Conservation (phyloP, 805 yeast species). For the Lachancea cidri region DNA sequence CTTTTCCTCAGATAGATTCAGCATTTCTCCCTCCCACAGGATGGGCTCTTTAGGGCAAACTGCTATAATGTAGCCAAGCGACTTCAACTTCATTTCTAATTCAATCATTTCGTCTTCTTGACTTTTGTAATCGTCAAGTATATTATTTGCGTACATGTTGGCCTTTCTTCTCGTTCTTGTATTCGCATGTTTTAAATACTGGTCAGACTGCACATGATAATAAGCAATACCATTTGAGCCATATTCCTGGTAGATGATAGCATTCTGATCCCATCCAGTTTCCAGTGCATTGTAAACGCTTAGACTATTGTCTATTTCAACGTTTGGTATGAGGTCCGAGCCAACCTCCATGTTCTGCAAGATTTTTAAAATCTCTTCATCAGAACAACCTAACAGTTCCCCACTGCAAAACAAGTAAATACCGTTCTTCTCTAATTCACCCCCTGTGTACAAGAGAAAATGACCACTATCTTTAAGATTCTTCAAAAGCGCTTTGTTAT, state of each 20-base stretch:
- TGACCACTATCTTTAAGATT: conserved; percentile 62
- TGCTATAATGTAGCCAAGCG: conserved; percentile 60
- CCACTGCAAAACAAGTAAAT: conserved; percentile 73
- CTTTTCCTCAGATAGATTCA: conserved; percentile 40
- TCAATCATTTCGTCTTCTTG: conserved; percentile 26
- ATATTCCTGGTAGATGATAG: conserved; percentile 28
- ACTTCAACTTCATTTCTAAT: conserved; percentile 26
- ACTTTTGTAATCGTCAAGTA: conserved; percentile 25
- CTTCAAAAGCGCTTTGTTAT: conserved; percentile 48
- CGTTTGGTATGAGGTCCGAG: conserved; percentile 38
- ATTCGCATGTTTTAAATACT: conserved; percentile 25
- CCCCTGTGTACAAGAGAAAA: conserved; percentile 68
- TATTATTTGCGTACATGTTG: conserved; percentile 10
- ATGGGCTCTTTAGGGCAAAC: conserved; percentile 78
- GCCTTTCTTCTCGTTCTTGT: conserved; percentile 13
- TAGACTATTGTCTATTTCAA: conserved; percentile 28
- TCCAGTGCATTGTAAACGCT: conserved; percentile 22
- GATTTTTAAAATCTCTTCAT: conserved; percentile 40
- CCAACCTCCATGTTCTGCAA: conserved; percentile 47
- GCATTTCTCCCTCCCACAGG: conserved; percentile 83
- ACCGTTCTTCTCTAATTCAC: conserved; percentile 63
- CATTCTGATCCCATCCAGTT: conserved; percentile 20
- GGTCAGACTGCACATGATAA: conserved; percentile 17
- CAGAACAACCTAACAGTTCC: conserved; percentile 35
- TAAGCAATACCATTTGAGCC: conserved; percentile 25